Percentiles rank a stretch among this genome's conserved stretches.
phyloP scores from a whole-genome alignment of 2,329 filamentous ascomycete species.

The Rhexocercosporidium sp. region DNA sequence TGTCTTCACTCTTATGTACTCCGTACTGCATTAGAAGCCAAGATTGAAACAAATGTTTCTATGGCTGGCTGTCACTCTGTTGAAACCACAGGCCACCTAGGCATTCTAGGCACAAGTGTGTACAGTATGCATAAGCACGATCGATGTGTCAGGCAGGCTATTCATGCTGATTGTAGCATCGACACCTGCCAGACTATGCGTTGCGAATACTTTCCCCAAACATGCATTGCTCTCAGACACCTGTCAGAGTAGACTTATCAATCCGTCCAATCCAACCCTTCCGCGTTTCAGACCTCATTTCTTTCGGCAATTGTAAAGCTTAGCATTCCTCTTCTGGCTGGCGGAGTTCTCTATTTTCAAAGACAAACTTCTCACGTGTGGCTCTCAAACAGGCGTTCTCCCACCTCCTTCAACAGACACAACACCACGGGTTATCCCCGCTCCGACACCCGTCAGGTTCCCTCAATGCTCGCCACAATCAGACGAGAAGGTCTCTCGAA shows the following conservation, averaged over 20 bases:
- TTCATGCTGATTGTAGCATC: slow-evolving; percentile 1
- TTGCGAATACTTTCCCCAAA: slow-evolving; percentile 4
- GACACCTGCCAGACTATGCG: slow-evolving; percentile 22
- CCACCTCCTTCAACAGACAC: slow-evolving; percentile 26
- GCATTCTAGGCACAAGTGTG: slow-evolving; percentile 1
- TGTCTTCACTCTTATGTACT: neutral
- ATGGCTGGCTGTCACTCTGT: neutral
- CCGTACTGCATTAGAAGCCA: neutral
- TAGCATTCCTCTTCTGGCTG: neutral
- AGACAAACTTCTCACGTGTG: slow-evolving; percentile 29
- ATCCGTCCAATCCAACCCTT: slow-evolving; percentile 13
- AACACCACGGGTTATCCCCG: slow-evolving; percentile 33
- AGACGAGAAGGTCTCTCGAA: slow-evolving; percentile 45
- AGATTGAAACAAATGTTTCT: neutral
- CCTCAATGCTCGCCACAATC: slow-evolving; percentile 39
- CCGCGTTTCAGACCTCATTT: slow-evolving; percentile 20
- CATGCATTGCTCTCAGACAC: slow-evolving; percentile 17
- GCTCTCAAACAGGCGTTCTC: slow-evolving; percentile 29
- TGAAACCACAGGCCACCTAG: neutral
- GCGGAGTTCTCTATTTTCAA: neutral
- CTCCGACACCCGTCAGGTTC: slow-evolving; percentile 38
- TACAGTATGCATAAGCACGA: neutral
- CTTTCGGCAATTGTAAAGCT: slow-evolving; percentile 4
- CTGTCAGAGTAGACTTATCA: slow-evolving; percentile 9
- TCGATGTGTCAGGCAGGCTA: neutral